phyloP scores from a whole-genome alignment of 768 basidiomycete genomes.

The Suillus tomentosus region DNA sequence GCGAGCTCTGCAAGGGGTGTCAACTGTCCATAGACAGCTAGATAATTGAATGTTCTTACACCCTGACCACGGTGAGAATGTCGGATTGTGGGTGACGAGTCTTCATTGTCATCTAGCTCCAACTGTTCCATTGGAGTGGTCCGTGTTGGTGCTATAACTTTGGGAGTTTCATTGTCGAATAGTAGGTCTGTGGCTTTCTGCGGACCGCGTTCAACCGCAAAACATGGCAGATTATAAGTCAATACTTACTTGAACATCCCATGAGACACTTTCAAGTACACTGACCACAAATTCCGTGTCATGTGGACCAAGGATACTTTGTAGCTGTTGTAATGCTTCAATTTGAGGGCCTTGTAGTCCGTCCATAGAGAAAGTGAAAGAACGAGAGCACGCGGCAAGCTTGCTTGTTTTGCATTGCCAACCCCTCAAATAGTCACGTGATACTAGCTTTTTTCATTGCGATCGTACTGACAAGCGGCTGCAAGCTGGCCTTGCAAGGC shows the following conservation, averaged over 20 bases:
- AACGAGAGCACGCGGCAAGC: neutral
- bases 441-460: neutral
- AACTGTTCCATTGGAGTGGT: constrained; percentile 39
- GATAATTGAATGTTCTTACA: constrained; percentile 17
- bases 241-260: constrained; percentile 68
- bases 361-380: constrained; percentile 17
- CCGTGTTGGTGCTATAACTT: neutral
- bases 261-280: constrained; percentile 62
- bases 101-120: constrained; percentile 55
- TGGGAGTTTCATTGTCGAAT: neutral
- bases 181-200: constrained; percentile 16
- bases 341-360: constrained; percentile 15
- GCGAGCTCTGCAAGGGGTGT: constrained; percentile 17
- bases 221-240: neutral
- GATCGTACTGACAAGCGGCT: neutral
- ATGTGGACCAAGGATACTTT: constrained; percentile 26
- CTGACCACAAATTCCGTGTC: constrained; percentile 64
- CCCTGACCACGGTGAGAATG: constrained; percentile 19
- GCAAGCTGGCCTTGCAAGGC: neutral
- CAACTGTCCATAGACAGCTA: constrained; percentile 15
- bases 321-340: constrained; percentile 20
- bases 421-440: neutral
- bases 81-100: constrained; percentile 26
- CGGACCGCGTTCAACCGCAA: neutral
- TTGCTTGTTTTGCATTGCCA: constrained; percentile 1